Conservation (phyloP, 345 rosid genomes). For the Pistacia atlantica region DNA sequence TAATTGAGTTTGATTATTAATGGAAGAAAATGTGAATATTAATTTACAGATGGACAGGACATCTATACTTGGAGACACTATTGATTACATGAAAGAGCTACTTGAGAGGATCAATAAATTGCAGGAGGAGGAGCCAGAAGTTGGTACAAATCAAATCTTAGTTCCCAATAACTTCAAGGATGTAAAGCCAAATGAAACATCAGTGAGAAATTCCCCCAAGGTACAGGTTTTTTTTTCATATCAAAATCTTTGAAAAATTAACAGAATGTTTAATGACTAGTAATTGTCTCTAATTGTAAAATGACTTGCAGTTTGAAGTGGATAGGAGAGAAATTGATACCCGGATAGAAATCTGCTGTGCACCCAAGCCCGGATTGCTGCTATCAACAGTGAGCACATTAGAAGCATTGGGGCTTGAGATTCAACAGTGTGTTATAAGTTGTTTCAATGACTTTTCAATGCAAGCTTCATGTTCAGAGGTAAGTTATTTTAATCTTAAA, state of each 20-base stretch:
- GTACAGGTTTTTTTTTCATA: conserved; percentile 31
- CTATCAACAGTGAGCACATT: conserved; percentile 78
- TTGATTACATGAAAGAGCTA: conserved; percentile 66
- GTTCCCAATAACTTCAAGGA: conserved; percentile 43
- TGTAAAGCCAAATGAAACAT: conserved; percentile 50
- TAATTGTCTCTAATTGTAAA: background rate
- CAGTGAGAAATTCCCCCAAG: conserved; percentile 86
- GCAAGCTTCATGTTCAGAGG: conserved; percentile 96
- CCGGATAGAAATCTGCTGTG: conserved; percentile 73
- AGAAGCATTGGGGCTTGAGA: conserved; percentile 84
- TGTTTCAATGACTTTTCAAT: conserved; percentile 87
- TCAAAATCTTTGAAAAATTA: background rate
- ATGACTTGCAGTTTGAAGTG: conserved; percentile 65
- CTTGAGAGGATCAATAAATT: conserved; percentile 57
- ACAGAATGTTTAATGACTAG: background rate
- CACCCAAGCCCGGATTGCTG: conserved; percentile 78
- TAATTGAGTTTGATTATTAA: background rate
- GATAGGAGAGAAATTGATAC: conserved; percentile 60
- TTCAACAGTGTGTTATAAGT: conserved; percentile 89
- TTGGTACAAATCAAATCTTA: conserved; percentile 37
- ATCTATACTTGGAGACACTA: conserved; percentile 54
- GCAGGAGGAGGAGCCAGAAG: conserved; percentile 52
- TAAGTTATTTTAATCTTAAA: conserved; percentile 20
- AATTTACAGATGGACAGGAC: conserved; percentile 47
- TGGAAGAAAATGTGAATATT: background rate